A percentile compares a stretch with the other conserved stretches of the same genome.
Evolutionary conservation across 2,329 filamentous ascomycete genomes (phyloP).

Genomic region (Aspergillus bombycis): DNA sequence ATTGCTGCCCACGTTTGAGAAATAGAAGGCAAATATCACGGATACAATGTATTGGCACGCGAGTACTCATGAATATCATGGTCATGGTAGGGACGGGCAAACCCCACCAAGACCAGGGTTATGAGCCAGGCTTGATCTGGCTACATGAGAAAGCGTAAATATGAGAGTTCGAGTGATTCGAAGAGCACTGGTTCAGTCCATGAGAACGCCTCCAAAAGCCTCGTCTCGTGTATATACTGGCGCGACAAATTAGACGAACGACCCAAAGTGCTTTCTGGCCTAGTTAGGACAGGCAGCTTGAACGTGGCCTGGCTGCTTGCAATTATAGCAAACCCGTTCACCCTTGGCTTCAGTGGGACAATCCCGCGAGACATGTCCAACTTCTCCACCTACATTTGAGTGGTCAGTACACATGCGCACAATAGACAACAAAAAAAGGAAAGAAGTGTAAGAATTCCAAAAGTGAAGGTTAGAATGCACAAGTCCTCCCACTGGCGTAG

Average conservation of each 20-base stretch:
- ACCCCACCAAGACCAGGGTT: constrained; percentile 27
- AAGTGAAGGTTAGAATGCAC: not conserved
- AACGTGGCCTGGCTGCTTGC: constrained; percentile 82
- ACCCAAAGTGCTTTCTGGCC: constrained; percentile 29
- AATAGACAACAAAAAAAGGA: not conserved
- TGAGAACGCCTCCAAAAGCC: constrained; percentile 15
- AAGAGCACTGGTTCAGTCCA: constrained; percentile 20
- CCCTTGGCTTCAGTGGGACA: constrained; percentile 88
- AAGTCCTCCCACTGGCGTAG: not conserved
- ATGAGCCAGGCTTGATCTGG: constrained; percentile 24
- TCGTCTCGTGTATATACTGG: constrained; percentile 24
- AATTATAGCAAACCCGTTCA: constrained; percentile 99
- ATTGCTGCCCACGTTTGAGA: constrained; percentile 18
- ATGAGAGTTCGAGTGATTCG: constrained; percentile 29
- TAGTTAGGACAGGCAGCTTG: constrained; percentile 92
- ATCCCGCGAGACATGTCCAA: constrained; percentile 92
- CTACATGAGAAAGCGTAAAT: constrained; percentile 30
- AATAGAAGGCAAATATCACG: constrained; percentile 10
- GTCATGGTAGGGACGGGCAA: constrained; percentile 20
- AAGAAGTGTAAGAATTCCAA: not conserved
- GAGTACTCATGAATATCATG: constrained; percentile 22
- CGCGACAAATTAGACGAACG: constrained; percentile 30
- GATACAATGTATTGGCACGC: constrained; percentile 17
- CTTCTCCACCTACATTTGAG: constrained; percentile 67
- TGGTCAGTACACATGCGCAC: constrained; percentile 3